Conservation (phyloP, 2,329 filamentous ascomycete genomes). For the Diaporthe sp. region DNA sequence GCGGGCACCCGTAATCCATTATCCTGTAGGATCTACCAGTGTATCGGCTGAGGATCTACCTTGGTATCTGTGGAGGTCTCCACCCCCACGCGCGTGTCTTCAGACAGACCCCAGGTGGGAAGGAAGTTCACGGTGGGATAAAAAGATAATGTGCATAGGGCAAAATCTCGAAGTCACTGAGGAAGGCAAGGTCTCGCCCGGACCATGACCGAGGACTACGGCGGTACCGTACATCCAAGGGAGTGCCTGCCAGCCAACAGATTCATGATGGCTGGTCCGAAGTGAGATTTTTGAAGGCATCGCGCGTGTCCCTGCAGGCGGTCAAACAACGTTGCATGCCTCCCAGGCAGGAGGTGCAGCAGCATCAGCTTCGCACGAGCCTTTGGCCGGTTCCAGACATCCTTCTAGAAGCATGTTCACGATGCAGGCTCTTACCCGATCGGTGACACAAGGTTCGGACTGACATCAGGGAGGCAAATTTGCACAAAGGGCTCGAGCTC, state of each 20-base stretch:
- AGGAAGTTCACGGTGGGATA: not conserved
- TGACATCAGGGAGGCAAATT: conserved; percentile 17
- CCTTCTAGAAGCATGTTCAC: conserved; percentile 31
- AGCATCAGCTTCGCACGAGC: conserved; percentile 7
- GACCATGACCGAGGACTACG: conserved; percentile 15
- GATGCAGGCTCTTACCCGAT: not conserved
- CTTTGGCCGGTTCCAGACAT: conserved; percentile 3
- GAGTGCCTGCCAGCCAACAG: conserved; percentile 10
- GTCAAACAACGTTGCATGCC: conserved; percentile 18
- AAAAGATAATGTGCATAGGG: not conserved
- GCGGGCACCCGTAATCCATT: conserved; percentile 10
- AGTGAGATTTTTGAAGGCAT: conserved; percentile 23
- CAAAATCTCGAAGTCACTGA: not conserved
- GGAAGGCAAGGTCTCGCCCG: not conserved
- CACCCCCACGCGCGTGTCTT: conserved; percentile 27
- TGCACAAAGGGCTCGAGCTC: not conserved
- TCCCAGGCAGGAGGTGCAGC: not conserved
- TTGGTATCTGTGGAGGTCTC: not conserved
- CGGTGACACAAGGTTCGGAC: conserved; percentile 9
- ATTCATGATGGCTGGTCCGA: conserved; percentile 15
- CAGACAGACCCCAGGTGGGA: conserved; percentile 12
- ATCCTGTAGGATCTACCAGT: conserved; percentile 25
- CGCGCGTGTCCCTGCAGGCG: conserved; percentile 19
- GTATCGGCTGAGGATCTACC: conserved; percentile 14
- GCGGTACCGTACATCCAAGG: not conserved